These are phyloP conservation scores for Endothia cerciana DNA, from an alignment of 2,329 filamentous ascomycete genomes.

Conservation along the genomic window DNA sequence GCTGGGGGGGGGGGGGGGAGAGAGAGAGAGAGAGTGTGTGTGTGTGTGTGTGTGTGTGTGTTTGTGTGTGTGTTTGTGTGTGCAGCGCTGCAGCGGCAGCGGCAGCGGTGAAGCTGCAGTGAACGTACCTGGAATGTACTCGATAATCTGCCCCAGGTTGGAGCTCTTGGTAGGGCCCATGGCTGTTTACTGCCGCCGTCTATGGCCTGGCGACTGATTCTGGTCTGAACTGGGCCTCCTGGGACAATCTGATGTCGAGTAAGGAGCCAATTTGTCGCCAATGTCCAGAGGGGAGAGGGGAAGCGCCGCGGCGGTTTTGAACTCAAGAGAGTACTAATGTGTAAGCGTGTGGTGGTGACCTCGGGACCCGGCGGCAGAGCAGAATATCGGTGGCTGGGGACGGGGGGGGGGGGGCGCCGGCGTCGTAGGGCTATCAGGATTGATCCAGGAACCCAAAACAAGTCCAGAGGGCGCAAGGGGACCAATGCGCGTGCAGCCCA, in stretches of 20 bases:
- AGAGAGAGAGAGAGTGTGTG: too few relatives aligned
- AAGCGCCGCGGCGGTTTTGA: slow-evolving; percentile 11
- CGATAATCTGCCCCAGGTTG: slow-evolving; percentile 86
- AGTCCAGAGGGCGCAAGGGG: not conserved
- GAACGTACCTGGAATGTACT: slow-evolving; percentile 87
- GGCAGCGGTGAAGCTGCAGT: not conserved
- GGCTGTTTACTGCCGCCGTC: slow-evolving; percentile 46
- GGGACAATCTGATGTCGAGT: slow-evolving; percentile 4
- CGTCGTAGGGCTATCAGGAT: slow-evolving; percentile 5
- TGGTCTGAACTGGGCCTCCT: slow-evolving; percentile 46
- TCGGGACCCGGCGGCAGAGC: slow-evolving; percentile 9
- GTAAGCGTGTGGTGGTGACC: not conserved
- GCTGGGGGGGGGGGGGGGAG: too few relatives aligned
- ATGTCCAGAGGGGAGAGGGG: not conserved
- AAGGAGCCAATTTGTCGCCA: slow-evolving; percentile 9
- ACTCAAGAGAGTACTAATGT: not conserved
- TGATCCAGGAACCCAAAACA: slow-evolving; percentile 5
- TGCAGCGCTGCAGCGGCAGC: not conserved
- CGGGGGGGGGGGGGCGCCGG: not conserved
- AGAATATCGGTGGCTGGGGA: slow-evolving; percentile 14
- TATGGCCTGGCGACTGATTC: slow-evolving; percentile 52
- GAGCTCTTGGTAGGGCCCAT: slow-evolving; percentile 49
- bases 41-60: not conserved
- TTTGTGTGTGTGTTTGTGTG: too few relatives aligned
- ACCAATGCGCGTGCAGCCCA: slow-evolving; percentile 1